Base-by-base conservation (phyloP, 371 early-diverging fungal genomes). In the Apophysomyces trapeziformis region DNA sequence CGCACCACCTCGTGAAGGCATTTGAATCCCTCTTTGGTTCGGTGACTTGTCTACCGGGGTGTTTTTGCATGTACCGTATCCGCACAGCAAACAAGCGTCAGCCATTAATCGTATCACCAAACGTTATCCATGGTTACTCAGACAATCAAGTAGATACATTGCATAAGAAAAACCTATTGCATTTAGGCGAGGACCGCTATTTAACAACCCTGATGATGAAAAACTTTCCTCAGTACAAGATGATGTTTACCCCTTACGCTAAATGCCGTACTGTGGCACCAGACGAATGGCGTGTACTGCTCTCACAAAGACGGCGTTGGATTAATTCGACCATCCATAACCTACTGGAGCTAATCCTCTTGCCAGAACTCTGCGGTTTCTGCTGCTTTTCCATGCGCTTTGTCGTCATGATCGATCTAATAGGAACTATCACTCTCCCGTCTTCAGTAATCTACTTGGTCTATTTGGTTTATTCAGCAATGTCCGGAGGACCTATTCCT, bases 241-340 rank as follows among this genome's bases (percentile, higher is more conserved):
- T 94, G 85, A 89, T 96, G 68, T 99, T 99, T 81, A 91, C 98
- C 11, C 98, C 97, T 2, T 85, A 90, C 61, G 99, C 99, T 5
- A 87, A 90, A 57, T 99, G 99, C 81, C 88, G 90, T 63, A 99
- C 99, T 5, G 87, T 91, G 44, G 99, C 96, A 16, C 99, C 99
- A 0, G 94, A 91, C 61, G 82, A 85, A 21, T 99, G 97, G 81
- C 76, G 77, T 8, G 93, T 98, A 54, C 81, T 99, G 56, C 80
- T 99, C 21, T 95, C 96, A 21, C 99, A 99, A 79, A 85, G 99
- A 4, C 89, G 99, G 61, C 82, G 99, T 57, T 99, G 99, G 99
- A 99, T 99, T 83, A 99, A 99, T 78, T 98, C 98, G 4, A 99
- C 99, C 4, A 87, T 97, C 58, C 97, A 97, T 69, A 99, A 99